Base-by-base conservation (phyloP, 768 basidiomycete species). In the Russula earlei region DNA sequence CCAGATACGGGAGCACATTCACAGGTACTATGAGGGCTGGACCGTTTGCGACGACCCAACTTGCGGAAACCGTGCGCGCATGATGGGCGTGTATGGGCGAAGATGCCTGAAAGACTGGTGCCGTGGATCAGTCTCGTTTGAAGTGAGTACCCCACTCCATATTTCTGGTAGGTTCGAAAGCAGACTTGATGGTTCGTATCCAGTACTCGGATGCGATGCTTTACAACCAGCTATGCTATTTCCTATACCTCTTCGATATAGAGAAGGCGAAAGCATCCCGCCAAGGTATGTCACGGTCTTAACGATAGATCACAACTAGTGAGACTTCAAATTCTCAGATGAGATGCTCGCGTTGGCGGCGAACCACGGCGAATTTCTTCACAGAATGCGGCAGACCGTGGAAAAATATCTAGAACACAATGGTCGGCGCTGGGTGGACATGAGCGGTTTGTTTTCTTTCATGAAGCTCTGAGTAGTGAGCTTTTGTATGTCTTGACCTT, bases 161-260 rank as follows among this genome's bases (percentile, higher is more conserved):
- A 15, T 34, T 46, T 46, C 56, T 46, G 6, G 9, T 37, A 22
- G 29, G 10, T 49, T 24, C 44, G 42, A 8, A 64, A 41, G 11
- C 48, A 54, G 40, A 49, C 8, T 51, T 52, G 33, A 42, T 5
- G 9, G 25, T 57, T 38, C 53, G 8, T 20, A n/a, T 57, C 10
- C 67, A 97, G 87, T 97, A 94, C 67, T 77, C 85, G 34, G 93
- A 97, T 66, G 72, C 77, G 9, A 78, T 83, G 62, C 72, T 99
- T 37, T 97, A 98, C 69, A 89, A 87, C 60, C 96, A 99, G 68
- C 75, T 98, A 33, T 72, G 92, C 44, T 97, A 84, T 72, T 94
- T 84, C 69, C 69, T 74, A 33, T 83, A 77, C 58, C 73, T 98
- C 6, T 95, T 99, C 65, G 82, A 95, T 64, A 67, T 69, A 0